Evolutionary conservation across 257 asterid genomes (phyloP), one percentile per base, ranked within the genome.

Genomic region (Solanum pennellii): DNA sequence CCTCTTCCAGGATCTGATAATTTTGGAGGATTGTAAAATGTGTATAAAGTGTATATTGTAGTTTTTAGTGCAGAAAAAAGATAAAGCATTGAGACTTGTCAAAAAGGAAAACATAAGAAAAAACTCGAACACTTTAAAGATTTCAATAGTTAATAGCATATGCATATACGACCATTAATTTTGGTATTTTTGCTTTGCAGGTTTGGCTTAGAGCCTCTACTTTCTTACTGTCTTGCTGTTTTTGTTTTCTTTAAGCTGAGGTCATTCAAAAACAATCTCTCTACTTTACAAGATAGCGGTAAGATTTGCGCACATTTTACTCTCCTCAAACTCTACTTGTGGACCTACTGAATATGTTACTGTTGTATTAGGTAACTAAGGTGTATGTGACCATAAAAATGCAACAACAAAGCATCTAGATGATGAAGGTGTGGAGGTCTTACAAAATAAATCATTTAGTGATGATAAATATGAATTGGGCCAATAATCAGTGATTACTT

Each of bases 321-420:
- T 5, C 56, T 45, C 18, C 15, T 14, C 7, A 45, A 45, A 12
- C 56, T 5, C 56, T 5, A 13, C 6, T 45, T 45, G 56, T 45
- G 56, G 56, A 13, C 5, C 56, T 13, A 45, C 15, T 45, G 56
- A 45, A 45, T 13, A 45, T 45, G 15, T 8, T 41, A 6, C 20
- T 18, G 1, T 20, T 16, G n/a, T 56, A 52, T 52, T 8, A 16
- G n/a, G 23, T 52, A 16, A 8, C 7, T 18, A 9, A 95, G 89
- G 93, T 94, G 98, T 94, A 93, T 83, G 91, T 92, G 94, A 93
- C 93, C 33, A 93, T 95, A 97, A 95, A 93, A 93, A 93, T 96
- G 98, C 97, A 94, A 92, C 95, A 94, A 71, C 91, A 95, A 91
- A 95, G 44, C 44, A 41, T 9, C 9, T 9, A 41, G 44, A 41